Conservation (phyloP, 352 stramenopile genomes). For the Pythium dissimile region DNA sequence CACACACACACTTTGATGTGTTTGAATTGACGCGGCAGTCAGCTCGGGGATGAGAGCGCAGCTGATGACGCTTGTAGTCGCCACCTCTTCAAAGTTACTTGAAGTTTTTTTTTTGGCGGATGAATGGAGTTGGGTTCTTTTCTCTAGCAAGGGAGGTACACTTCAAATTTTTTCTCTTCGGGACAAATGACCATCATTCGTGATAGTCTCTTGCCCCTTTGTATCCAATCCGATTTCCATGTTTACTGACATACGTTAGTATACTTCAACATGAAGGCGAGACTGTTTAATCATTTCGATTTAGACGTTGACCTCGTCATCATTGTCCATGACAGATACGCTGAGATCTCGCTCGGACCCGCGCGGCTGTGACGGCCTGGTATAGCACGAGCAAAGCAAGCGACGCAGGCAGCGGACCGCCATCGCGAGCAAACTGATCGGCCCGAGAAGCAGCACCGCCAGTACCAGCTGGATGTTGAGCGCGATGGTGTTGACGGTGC, state of each 20-base stretch:
- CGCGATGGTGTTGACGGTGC: constrained; percentile 19
- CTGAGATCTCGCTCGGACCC: neutral
- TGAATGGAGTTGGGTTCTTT: too few relatives aligned
- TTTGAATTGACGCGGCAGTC: too few relatives aligned
- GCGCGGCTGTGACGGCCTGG: neutral
- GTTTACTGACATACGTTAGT: neutral
- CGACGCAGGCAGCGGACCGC: constrained; percentile 9
- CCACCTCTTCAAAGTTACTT: too few relatives aligned
- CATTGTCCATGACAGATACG: neutral
- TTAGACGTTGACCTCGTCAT: neutral
- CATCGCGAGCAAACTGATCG: constrained; percentile 6
- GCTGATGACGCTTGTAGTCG: too few relatives aligned
- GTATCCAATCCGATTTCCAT: neutral
- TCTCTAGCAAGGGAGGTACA: too few relatives aligned
- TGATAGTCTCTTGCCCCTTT: neutral
- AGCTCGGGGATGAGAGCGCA: too few relatives aligned
- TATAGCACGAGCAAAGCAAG: constrained; percentile 3
- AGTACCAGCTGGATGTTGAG: constrained; percentile 12
- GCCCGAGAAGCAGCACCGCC: constrained; percentile 7
- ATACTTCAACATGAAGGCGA: neutral
- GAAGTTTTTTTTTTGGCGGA: too few relatives aligned
- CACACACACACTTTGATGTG: too few relatives aligned
- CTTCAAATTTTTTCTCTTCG: too few relatives aligned
- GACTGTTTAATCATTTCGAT: too few relatives aligned
- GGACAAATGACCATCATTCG: neutral